phyloP scores from a whole-genome alignment of 2,329 filamentous ascomycete species.

The Ophiostoma novo-ulmi region DNA sequence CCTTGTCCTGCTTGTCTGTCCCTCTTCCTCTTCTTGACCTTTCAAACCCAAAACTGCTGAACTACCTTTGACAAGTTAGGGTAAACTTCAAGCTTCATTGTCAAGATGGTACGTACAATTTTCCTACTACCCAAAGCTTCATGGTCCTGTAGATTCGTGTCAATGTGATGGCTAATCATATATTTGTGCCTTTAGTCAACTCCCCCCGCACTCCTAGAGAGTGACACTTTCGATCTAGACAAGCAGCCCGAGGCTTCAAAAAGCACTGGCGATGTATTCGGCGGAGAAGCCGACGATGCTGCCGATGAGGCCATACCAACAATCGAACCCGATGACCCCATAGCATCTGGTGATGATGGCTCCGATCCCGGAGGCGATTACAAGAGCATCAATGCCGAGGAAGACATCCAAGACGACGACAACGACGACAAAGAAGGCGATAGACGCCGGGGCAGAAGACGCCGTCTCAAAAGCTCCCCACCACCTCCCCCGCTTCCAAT shows the following conservation, averaged over 20 bases:
- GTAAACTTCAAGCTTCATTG: not conserved
- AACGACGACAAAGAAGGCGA: not conserved
- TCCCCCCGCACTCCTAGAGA: not conserved
- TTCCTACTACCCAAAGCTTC: not conserved
- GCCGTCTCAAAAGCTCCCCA: not conserved
- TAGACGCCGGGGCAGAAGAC: not conserved
- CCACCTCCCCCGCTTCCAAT: constrained; percentile 27
- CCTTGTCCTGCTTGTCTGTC: not conserved
- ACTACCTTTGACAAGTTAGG: not conserved
- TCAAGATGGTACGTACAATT: not conserved
- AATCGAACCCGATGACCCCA: not conserved
- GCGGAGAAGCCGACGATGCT: not conserved
- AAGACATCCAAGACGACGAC: not conserved
- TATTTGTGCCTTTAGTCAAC: not conserved
- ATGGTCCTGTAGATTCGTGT: not conserved
- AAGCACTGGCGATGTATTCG: not conserved
- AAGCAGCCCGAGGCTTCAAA: not conserved
- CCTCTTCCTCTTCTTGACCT: not conserved
- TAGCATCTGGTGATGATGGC: not conserved
- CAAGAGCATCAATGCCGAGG: not conserved
- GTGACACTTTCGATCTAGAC: not conserved
- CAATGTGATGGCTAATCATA: not conserved
- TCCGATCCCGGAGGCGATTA: not conserved
- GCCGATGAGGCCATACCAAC: not conserved
- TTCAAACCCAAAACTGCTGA: not conserved